Evolutionary conservation across 306 rosid species (phyloP).

Genomic region (Datisca glomerata): DNA sequence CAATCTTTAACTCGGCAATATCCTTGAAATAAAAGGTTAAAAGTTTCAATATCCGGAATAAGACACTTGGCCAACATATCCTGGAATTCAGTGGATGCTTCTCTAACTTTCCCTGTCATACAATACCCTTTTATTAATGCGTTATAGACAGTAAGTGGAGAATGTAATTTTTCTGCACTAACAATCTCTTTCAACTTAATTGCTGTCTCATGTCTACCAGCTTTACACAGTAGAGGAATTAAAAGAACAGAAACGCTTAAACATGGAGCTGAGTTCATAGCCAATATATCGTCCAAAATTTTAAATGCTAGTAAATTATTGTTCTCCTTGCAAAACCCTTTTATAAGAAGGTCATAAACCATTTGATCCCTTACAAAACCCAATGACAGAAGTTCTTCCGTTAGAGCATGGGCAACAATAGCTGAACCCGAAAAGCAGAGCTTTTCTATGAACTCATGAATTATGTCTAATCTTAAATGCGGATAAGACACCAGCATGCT

Average conservation of each 20-base stretch:
- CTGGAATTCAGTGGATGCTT: slow-evolving; percentile 30
- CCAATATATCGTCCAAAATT: slow-evolving; percentile 43
- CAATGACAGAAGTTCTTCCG: slow-evolving; percentile 33
- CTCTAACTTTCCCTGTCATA: slow-evolving; percentile 29
- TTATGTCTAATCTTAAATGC: slow-evolving; percentile 30
- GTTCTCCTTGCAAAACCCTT: slow-evolving; percentile 38
- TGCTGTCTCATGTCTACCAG: slow-evolving; percentile 39
- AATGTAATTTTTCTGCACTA: slow-evolving; percentile 27
- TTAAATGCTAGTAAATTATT: slow-evolving; percentile 36
- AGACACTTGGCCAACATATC: slow-evolving; percentile 37
- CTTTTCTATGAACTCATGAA: slow-evolving; percentile 36
- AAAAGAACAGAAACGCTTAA: slow-evolving; percentile 38
- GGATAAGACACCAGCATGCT: slow-evolving; percentile 45
- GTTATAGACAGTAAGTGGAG: slow-evolving; percentile 18
- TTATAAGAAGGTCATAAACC: slow-evolving; percentile 39
- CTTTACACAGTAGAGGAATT: slow-evolving; percentile 52
- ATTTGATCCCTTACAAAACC: slow-evolving; percentile 33
- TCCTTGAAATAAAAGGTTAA: slow-evolving; percentile 48
- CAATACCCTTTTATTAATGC: slow-evolving; percentile 53
- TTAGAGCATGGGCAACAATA: slow-evolving; percentile 23
- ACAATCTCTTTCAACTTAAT: slow-evolving; percentile 37
- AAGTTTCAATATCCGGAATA: slow-evolving; percentile 34
- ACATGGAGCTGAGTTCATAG: slow-evolving; percentile 29
- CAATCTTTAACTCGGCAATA: slow-evolving; percentile 33
- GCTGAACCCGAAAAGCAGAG: slow-evolving; percentile 37